A percentile compares a stretch with the other conserved stretches of the same genome.
phyloP scores from a whole-genome alignment of 2,329 filamentous ascomycete genomes.

The Colletotrichum lentis region DNA sequence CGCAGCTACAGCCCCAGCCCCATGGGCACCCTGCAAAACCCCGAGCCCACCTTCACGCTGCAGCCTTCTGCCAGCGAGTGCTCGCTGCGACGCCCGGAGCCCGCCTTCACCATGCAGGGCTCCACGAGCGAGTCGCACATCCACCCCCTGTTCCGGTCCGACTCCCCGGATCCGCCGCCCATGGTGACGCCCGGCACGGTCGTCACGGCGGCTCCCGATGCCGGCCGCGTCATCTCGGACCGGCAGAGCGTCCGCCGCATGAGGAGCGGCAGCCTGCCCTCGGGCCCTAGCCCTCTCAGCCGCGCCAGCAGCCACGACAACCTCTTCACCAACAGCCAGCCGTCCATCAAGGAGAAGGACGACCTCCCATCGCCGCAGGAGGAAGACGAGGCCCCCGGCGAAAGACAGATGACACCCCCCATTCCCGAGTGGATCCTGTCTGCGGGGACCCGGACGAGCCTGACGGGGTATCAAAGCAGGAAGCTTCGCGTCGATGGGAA shows the following conservation, averaged over 20 bases:
- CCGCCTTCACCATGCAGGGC: conserved; percentile 46
- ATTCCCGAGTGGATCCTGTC: conserved; percentile 69
- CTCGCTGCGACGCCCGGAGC: conserved; percentile 27
- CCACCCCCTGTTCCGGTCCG: conserved; percentile 79
- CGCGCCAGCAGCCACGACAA: conserved; percentile 61
- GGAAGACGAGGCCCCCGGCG: conserved; percentile 40
- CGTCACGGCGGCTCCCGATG: conserved; percentile 74
- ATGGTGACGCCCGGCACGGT: conserved; percentile 73
- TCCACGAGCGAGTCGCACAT: conserved; percentile 71
- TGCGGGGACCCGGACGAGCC: conserved; percentile 59
- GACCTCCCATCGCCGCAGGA: conserved; percentile 39
- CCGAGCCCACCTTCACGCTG: conserved; percentile 43
- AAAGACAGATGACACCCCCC: conserved; percentile 64
- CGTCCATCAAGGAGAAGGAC: conserved; percentile 40
- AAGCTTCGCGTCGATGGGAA: conserved; percentile 43
- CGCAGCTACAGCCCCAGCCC: conserved; percentile 62
- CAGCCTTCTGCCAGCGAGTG: conserved; percentile 59
- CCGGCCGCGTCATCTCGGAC: conserved; percentile 69
- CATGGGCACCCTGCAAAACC: conserved; percentile 39
- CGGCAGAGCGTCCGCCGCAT: conserved; percentile 61
- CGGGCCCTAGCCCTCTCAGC: conserved; percentile 58
- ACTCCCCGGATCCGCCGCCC: conserved; percentile 73
- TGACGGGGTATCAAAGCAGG: conserved; percentile 56
- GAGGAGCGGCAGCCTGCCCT: conserved; percentile 64
- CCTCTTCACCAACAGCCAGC: conserved; percentile 42